A percentile compares a stretch with the other conserved stretches of the same genome.
Conservation (phyloP, 148 eudicot species). For the Camellia sinensis region DNA sequence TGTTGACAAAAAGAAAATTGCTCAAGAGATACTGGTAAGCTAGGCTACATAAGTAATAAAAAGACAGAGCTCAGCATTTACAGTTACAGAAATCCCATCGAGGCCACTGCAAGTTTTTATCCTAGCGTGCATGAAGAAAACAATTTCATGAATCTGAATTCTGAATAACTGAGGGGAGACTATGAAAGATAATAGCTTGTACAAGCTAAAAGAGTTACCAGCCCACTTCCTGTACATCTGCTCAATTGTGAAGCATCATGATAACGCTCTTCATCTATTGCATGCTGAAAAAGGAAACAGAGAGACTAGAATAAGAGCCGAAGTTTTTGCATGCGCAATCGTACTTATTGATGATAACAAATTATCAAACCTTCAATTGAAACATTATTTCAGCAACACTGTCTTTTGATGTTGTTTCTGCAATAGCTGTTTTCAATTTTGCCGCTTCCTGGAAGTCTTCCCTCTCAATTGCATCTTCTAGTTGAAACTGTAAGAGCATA, state of each 20-base stretch:
- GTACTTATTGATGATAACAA: conserved; percentile 3
- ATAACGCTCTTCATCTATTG: conserved; percentile 87
- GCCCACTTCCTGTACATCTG: conserved; percentile 79
- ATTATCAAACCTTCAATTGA: conserved; percentile 54
- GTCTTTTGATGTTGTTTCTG: conserved; percentile 78
- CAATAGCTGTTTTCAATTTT: conserved; percentile 67
- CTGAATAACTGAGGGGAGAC: neutral
- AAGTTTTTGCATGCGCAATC: neutral
- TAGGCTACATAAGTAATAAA: neutral
- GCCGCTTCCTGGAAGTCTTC: conserved; percentile 97
- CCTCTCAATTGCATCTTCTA: conserved; percentile 87
- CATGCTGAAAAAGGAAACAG: conserved; percentile 51
- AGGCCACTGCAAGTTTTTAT: neutral
- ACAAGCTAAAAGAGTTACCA: conserved; percentile 49
- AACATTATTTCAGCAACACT: conserved; percentile 82
- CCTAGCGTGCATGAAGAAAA: neutral
- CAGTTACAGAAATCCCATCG: neutral
- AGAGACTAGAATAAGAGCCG: conserved; percentile 10
- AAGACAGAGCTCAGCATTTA: neutral
- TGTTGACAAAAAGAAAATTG: neutral
- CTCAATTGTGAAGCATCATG: conserved; percentile 92
- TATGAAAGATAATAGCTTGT: neutral
- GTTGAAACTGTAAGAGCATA: conserved; percentile 64
- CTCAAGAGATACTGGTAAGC: neutral
- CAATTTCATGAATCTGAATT: neutral